Evolutionary conservation across 495 filamentous ascomycete species (phyloP).

Genomic region (Jackrogersella multiformis): DNA sequence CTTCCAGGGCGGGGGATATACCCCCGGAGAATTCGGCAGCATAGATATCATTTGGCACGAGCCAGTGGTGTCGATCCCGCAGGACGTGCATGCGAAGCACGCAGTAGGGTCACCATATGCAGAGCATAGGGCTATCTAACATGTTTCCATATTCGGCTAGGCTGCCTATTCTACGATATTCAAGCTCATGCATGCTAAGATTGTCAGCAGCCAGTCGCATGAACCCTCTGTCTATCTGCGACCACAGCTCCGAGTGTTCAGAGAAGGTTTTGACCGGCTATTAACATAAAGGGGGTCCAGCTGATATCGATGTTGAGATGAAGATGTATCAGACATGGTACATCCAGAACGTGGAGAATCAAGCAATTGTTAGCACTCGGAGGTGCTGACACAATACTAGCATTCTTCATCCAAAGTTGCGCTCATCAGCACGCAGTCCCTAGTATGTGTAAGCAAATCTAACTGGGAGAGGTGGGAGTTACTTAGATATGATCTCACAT

Average conservation of each 20-base stretch:
- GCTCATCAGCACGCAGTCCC: conserved; percentile 1
- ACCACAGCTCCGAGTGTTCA: conserved; percentile 21
- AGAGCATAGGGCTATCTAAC: conserved; percentile 39
- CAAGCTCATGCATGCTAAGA: conserved; percentile 19
- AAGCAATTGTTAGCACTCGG: conserved; percentile 3
- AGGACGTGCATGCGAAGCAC: conserved; percentile 34
- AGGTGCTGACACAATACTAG: conserved; percentile 2
- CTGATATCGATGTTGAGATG: conserved; percentile 21
- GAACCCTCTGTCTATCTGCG: conserved; percentile 22
- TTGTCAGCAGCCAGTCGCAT: conserved; percentile 25
- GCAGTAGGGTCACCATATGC: conserved; percentile 36
- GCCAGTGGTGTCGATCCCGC: conserved; percentile 31
- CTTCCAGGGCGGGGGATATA: conserved; percentile 24
- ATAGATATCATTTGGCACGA: conserved; percentile 28
- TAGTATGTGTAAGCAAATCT: conserved; percentile 9
- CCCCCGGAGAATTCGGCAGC: conserved; percentile 31
- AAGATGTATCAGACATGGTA: neutral
- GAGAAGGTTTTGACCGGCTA: conserved; percentile 13
- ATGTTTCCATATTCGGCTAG: conserved; percentile 33
- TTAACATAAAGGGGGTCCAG: conserved; percentile 18
- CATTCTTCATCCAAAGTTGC: neutral
- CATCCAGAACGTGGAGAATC: conserved; percentile 23
- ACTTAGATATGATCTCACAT: conserved; percentile 40
- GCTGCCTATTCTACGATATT: conserved; percentile 10
- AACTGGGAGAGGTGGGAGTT: conserved; percentile 10